Percentiles rank a stretch among this genome's conserved stretches.
Conservation (phyloP, 2,329 filamentous ascomycete genomes). For the Paramyrothecium sp. region DNA sequence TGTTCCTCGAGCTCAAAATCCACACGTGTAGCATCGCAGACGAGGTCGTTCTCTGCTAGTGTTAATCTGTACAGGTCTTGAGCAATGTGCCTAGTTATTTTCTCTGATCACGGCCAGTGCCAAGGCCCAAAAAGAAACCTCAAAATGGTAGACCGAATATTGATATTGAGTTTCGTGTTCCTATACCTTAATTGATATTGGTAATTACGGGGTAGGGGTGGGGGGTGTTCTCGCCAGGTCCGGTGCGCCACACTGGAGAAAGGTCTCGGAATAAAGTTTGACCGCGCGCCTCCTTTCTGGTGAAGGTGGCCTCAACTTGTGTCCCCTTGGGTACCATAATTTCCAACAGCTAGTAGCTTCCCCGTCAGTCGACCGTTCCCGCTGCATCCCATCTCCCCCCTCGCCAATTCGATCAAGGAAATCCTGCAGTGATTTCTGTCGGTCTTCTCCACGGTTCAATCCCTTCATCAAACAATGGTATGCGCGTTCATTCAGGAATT, state of each 20-base stretch:
- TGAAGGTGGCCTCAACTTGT: constrained; percentile 44
- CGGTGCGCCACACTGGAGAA: no score
- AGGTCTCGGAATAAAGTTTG: constrained; percentile 30
- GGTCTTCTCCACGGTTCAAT: constrained; percentile 12
- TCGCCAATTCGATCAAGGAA: constrained; percentile 20
- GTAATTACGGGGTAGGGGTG: constrained; percentile 1
- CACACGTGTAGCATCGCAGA: no score
- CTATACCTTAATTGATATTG: background rate
- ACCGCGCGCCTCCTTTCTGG: constrained; percentile 30
- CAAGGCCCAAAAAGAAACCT: no score
- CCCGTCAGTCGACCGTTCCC: constrained; percentile 17
- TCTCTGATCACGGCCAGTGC: no score
- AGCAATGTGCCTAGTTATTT: no score
- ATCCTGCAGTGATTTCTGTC: constrained; percentile 32
- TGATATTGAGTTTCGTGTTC: no score
- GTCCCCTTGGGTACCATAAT: constrained; percentile 22
- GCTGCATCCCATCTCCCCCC: constrained; percentile 13
- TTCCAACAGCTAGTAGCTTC: constrained; percentile 20
- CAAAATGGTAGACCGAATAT: no score
- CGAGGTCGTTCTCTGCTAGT: no score
- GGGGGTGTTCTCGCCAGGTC: background rate
- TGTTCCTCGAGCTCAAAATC: no score
- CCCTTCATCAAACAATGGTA: constrained; percentile 29
- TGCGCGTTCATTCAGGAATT: constrained; percentile 4
- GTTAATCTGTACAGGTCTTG: no score